These are phyloP conservation scores for Blastocladiella emersonii DNA, from an alignment of 371 early-diverging fungal genomes.

Conservation along the genomic window DNA sequence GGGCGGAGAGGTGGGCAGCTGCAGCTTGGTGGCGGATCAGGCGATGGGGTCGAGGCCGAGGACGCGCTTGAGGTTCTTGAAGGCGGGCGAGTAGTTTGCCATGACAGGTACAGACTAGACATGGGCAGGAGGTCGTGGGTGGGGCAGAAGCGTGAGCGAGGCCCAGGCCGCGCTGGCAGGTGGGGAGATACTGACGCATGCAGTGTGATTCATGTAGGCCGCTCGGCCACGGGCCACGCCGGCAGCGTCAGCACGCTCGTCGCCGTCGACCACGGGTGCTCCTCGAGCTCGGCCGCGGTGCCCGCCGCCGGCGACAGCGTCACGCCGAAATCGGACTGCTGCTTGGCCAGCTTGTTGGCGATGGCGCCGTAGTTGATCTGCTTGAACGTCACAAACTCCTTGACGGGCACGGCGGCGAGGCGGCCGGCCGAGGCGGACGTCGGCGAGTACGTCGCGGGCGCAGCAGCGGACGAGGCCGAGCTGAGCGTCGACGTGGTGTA, in stretches of 20 bases:
- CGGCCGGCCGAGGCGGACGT: conserved; percentile 13
- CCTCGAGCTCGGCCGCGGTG: conserved; percentile 14
- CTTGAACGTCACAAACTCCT: conserved; percentile 40
- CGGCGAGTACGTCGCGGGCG: too few relatives aligned
- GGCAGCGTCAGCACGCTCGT: background rate
- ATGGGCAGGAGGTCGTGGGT: too few relatives aligned
- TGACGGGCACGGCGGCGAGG: conserved; percentile 11
- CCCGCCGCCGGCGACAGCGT: conserved; percentile 4
- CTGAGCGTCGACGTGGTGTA: conserved; percentile 10
- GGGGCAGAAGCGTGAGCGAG: too few relatives aligned
- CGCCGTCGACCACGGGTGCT: conserved; percentile 22
- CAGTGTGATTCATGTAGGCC: too few relatives aligned
- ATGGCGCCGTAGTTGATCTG: conserved; percentile 60
- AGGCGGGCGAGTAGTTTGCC: too few relatives aligned
- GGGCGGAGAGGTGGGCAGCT: too few relatives aligned
- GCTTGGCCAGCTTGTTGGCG: conserved; percentile 48
- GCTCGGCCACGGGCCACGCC: background rate
- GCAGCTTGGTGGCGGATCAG: too few relatives aligned
- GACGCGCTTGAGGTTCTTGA: too few relatives aligned
- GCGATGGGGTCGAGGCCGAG: too few relatives aligned
- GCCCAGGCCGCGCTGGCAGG: too few relatives aligned
- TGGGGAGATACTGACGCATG: too few relatives aligned
- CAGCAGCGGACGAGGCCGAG: conserved; percentile 4
- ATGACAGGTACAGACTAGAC: too few relatives aligned
- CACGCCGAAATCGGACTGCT: conserved; percentile 30